A percentile compares a stretch with the other conserved stretches of the same genome.
Conservation (phyloP, 148 eudicot genomes). For the Amaranthus hypochondriacus region DNA sequence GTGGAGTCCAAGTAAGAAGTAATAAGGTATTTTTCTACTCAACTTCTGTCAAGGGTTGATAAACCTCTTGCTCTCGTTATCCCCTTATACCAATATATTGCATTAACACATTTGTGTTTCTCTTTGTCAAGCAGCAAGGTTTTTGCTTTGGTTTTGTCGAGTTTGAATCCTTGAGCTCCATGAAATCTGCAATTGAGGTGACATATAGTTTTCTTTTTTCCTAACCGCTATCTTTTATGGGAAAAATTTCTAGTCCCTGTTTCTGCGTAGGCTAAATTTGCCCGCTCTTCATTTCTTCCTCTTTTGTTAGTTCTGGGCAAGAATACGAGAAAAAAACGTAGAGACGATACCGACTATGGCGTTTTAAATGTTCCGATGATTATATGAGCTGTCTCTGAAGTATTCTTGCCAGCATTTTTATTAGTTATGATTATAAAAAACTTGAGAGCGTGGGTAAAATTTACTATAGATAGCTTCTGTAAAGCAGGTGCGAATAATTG, state of each 20-base stretch:
- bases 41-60: neutral
- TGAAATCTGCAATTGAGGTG: slow-evolving; percentile 73
- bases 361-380: neutral
- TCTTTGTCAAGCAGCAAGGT: slow-evolving; percentile 48
- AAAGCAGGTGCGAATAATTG: too few relatives aligned
- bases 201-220: neutral
- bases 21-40: slow-evolving; percentile 43
- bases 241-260: neutral
- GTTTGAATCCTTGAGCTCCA: slow-evolving; percentile 47
- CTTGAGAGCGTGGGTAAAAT: too few relatives aligned
- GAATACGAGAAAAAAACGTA: neutral
- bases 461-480: too few relatives aligned
- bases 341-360: neutral
- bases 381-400: neutral
- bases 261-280: neutral
- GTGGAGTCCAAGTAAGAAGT: slow-evolving; percentile 76
- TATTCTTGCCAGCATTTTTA: neutral
- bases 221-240: neutral
- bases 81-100: neutral
- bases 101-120: slow-evolving; percentile 4
- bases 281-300: neutral
- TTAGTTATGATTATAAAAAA: neutral
- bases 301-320: neutral
- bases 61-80: slow-evolving; percentile 1
- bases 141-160: slow-evolving; percentile 81